Conservation (phyloP, 2,329 filamentous ascomycete genomes). For the Nothophoma quercina region DNA sequence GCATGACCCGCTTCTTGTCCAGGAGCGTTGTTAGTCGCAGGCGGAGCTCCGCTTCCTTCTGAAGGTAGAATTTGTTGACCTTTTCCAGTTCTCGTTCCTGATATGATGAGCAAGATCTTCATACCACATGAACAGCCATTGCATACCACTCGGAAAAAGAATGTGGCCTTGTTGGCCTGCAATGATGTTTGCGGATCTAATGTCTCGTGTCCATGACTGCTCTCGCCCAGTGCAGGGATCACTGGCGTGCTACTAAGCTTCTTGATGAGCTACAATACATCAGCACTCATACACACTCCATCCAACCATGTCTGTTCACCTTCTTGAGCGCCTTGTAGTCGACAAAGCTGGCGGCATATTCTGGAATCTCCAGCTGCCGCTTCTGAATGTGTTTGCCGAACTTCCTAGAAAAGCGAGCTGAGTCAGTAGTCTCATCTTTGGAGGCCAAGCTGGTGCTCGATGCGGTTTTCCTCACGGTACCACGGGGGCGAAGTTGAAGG, state of each 20-base stretch:
- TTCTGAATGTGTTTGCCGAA: slow-evolving; percentile 99
- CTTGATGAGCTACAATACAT: slow-evolving; percentile 82
- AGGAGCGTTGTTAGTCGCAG: slow-evolving; percentile 89
- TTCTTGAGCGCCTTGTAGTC: slow-evolving; percentile 99
- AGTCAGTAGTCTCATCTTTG: slow-evolving; percentile 50
- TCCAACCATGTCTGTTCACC: slow-evolving; percentile 62
- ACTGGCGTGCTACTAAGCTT: slow-evolving; percentile 92
- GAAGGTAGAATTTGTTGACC: slow-evolving; percentile 96
- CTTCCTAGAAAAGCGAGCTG: slow-evolving; percentile 73
- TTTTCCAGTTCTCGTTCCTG: slow-evolving; percentile 98
- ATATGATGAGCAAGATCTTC: slow-evolving; percentile 3
- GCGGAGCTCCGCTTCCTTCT: slow-evolving; percentile 92
- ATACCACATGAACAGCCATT: not conserved
- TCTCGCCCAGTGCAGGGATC: slow-evolving; percentile 77
- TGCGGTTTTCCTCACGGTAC: slow-evolving; percentile 42
- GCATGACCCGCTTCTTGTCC: slow-evolving; percentile 92
- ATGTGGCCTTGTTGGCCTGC: slow-evolving; percentile 96
- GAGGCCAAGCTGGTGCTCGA: slow-evolving; percentile 47
- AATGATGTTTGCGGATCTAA: slow-evolving; percentile 85
- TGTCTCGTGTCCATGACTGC: slow-evolving; percentile 51
- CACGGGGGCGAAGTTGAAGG: slow-evolving; percentile 38
- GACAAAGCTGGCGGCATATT: slow-evolving; percentile 98
- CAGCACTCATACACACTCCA: slow-evolving; percentile 15
- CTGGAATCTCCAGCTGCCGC: slow-evolving; percentile 96
- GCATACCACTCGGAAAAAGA: slow-evolving; percentile 94